These are phyloP conservation scores for Coniosporium tulheliwenetii DNA, from an alignment of 2,329 filamentous ascomycete species.

Conservation along the genomic window DNA sequence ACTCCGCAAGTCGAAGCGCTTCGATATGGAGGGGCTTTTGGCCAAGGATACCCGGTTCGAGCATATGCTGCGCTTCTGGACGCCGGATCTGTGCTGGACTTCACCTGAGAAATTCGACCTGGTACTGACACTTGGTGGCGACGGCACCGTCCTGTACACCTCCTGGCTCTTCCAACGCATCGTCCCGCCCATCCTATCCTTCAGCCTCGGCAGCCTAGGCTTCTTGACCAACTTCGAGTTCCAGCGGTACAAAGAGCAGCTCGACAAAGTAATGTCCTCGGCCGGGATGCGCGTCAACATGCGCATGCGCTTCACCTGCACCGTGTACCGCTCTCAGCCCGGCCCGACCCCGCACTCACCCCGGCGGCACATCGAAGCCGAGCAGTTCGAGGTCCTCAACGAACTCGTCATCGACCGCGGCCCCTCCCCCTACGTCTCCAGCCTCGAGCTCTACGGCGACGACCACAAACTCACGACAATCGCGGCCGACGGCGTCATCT, in stretches of 20 bases:
- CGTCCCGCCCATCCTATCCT: slow-evolving; percentile 71
- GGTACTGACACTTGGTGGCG: slow-evolving; percentile 73
- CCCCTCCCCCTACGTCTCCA: slow-evolving; percentile 91
- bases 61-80: slow-evolving; percentile 88
- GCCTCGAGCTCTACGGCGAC: slow-evolving; percentile 90
- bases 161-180: slow-evolving; percentile 87
- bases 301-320: slow-evolving; percentile 97
- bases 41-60: slow-evolving; percentile 61
- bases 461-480: slow-evolving; percentile 90
- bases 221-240: slow-evolving; percentile 84
- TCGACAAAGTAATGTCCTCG: slow-evolving; percentile 83
- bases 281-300: slow-evolving; percentile 93
- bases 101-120: slow-evolving; percentile 91
- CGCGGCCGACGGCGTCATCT: slow-evolving; percentile 94
- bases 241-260: slow-evolving; percentile 69
- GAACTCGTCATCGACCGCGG: slow-evolving; percentile 97
- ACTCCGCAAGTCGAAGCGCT: slow-evolving; percentile 73
- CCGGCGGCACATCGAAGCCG: slow-evolving; percentile 51
- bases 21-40: slow-evolving; percentile 59
- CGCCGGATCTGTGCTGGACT: slow-evolving; percentile 86
- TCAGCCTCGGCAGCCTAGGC: slow-evolving; percentile 71
- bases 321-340: slow-evolving; percentile 59
- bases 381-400: slow-evolving; percentile 96
- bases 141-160: slow-evolving; percentile 77
- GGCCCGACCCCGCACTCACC: slow-evolving; percentile 16